Evolutionary conservation across 2,329 filamentous ascomycete genomes (phyloP), one percentile per base, ranked within the genome.

Genomic region (Leptodontidium sp.): DNA sequence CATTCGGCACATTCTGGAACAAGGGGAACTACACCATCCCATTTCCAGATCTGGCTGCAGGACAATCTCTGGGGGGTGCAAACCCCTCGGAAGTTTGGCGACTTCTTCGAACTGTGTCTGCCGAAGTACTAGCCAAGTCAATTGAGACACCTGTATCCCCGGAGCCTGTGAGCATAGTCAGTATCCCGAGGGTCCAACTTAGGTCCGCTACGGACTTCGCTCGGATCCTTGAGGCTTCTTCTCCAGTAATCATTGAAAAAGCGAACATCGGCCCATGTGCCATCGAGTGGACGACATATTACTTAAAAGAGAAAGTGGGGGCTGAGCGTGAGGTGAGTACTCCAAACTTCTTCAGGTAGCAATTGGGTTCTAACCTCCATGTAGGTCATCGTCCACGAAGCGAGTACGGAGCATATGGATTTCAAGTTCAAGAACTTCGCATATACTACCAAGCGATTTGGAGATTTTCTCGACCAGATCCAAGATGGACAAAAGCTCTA

Each of bases 1-100:
- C 93, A 0, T 97, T 97, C 85, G 94, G 94, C 1, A 92, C 92
- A 7, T 94, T 88, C 75, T 97, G 93, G 92, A 94, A 94, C 62
- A 84, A 84, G 40, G 88, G 88, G 1, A 75, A 71, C 61, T 78
- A 74, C 65, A 77, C 72, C 5, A 29, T 75, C 3, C 14, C 26
- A 40, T 32, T 38, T 57, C 17, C 35, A 11, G 50, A 50, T 49
- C n/a, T 12, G 26, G 12, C 38, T 6, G 2, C n/a, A 21, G n/a
- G 12, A 17, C 5, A 58, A 7, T 55, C 52, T 8, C 43, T 26
- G 38, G 35, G 21, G 1, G 32, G 55, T n/a, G 17, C 26, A 40
- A 43, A 14, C 21, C 29, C 38, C 40, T 14, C 21, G 61, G 47
- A 67, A 21, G 21, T 52, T 2, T 78, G 76, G 77, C 65, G 57